Evolutionary conservation across 106 monocot species (phyloP).

Genomic region (Ottelia alismoides): DNA sequence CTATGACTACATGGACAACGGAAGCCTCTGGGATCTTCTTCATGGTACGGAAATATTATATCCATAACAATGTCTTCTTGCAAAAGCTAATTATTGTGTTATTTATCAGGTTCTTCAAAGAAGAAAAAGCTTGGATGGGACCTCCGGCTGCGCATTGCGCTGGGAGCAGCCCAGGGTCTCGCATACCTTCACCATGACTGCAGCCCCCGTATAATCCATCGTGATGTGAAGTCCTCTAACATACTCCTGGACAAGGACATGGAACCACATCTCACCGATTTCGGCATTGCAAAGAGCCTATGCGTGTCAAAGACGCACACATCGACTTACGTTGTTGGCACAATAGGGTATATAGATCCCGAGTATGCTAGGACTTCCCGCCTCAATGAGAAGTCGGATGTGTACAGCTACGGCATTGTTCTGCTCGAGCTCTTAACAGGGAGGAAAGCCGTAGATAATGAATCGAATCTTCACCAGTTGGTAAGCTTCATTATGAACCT

Average conservation of each 20-base stretch:
- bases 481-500: conserved; percentile 21
- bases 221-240: conserved; percentile 93
- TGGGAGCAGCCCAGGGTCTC: conserved; percentile 70
- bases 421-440: conserved; percentile 85
- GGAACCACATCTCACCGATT: conserved; percentile 87
- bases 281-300: conserved; percentile 87
- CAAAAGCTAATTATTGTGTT: no score
- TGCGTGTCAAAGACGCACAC: conserved; percentile 84
- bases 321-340: conserved; percentile 90
- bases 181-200: conserved; percentile 88
- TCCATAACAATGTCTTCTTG: no score
- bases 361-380: conserved; percentile 92
- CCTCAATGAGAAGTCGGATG: conserved; percentile 93
- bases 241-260: conserved; percentile 86
- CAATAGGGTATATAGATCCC: conserved; percentile 94
- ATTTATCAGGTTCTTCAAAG: conserved; percentile 58
- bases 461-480: conserved; percentile 87
- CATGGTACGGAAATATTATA: conserved; percentile 72
- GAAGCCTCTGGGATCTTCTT: conserved; percentile 84
- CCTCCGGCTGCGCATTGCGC: conserved; percentile 45
- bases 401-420: conserved; percentile 91
- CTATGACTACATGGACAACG: conserved; percentile 88
- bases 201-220: conserved; percentile 80
- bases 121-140: no score
- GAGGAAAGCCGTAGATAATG: conserved; percentile 75